A percentile compares a stretch with the other conserved stretches of the same genome.
Conservation (phyloP, 768 basidiomycete genomes). For the Suillus cothurnatus region DNA sequence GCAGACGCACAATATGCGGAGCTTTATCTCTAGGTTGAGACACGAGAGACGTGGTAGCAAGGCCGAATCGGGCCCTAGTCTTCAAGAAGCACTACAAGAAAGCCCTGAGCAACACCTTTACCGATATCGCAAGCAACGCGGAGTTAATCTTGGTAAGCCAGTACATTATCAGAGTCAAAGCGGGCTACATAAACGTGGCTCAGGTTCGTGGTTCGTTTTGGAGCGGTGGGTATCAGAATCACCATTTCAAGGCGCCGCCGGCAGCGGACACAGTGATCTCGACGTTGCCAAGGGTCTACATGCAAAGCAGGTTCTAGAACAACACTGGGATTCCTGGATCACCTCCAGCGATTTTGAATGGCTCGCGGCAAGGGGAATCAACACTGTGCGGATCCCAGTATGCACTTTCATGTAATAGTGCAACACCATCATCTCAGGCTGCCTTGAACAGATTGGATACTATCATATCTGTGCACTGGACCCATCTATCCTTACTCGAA, state of each 20-base stretch:
- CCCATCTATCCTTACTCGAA: conserved; percentile 56
- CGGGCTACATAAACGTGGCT: conserved; percentile 10
- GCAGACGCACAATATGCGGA: background rate
- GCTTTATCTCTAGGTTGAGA: background rate
- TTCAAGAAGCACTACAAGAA: background rate
- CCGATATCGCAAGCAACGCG: conserved; percentile 71
- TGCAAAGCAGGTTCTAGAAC: conserved; percentile 44
- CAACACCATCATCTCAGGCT: conserved; percentile 4
- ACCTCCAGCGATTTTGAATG: conserved; percentile 54
- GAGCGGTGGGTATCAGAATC: conserved; percentile 73
- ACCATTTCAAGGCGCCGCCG: conserved; percentile 55
- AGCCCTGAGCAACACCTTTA: conserved; percentile 32
- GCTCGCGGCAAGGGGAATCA: conserved; percentile 55
- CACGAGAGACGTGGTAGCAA: background rate
- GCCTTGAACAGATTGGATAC: conserved; percentile 59
- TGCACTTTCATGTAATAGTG: conserved; percentile 45
- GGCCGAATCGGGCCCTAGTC: background rate
- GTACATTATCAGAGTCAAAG: conserved; percentile 3
- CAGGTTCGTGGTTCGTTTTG: conserved; percentile 79
- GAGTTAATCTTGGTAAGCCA: conserved; percentile 76
- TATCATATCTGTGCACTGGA: conserved; percentile 69
- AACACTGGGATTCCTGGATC: conserved; percentile 59
- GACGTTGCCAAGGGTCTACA: conserved; percentile 62
- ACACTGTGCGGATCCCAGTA: conserved; percentile 64
- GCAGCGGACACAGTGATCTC: conserved; percentile 66